Conservation (phyloP, 805 yeast genomes). For the Metschnikowia continentalis region DNA sequence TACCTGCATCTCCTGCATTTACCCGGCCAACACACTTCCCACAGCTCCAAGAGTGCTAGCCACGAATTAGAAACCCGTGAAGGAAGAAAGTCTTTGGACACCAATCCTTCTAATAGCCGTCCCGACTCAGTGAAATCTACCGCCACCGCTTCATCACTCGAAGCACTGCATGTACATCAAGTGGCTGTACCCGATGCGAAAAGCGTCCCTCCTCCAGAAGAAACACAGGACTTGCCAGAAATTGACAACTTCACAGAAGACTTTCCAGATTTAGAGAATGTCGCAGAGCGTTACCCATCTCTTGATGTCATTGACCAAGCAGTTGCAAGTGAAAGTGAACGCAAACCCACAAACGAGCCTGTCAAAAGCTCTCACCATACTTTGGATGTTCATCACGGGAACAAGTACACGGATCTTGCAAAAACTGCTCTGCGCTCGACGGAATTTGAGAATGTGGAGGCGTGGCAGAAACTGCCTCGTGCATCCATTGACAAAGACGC, state of each 20-base stretch:
- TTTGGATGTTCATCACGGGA: neutral
- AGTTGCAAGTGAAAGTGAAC: neutral
- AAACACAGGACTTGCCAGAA: neutral
- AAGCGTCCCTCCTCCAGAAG: neutral
- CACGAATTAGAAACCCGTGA: neutral
- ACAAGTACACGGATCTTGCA: neutral
- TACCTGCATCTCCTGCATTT: slow-evolving; percentile 7
- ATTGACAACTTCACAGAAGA: slow-evolving; percentile 7
- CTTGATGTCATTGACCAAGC: slow-evolving; percentile 29
- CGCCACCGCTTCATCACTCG: neutral
- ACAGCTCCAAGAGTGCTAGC: slow-evolving; percentile 1
- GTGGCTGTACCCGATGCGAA: neutral
- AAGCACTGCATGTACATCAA: neutral
- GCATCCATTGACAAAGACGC: slow-evolving; percentile 28
- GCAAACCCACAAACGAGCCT: neutral
- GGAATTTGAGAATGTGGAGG: slow-evolving; percentile 20
- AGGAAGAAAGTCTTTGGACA: neutral
- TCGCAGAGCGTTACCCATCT: slow-evolving; percentile 51
- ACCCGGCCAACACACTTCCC: slow-evolving; percentile 7
- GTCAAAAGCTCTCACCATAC: neutral
- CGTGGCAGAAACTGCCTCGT: slow-evolving; percentile 30
- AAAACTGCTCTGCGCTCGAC: neutral
- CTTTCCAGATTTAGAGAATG: slow-evolving; percentile 37
- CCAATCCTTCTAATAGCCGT: neutral
- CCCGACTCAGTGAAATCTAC: neutral